Evolutionary conservation across 73 alveolate genomes (phyloP), one percentile per base, ranked within the genome.

Genomic region (Tetrahymena borealis): DNA sequence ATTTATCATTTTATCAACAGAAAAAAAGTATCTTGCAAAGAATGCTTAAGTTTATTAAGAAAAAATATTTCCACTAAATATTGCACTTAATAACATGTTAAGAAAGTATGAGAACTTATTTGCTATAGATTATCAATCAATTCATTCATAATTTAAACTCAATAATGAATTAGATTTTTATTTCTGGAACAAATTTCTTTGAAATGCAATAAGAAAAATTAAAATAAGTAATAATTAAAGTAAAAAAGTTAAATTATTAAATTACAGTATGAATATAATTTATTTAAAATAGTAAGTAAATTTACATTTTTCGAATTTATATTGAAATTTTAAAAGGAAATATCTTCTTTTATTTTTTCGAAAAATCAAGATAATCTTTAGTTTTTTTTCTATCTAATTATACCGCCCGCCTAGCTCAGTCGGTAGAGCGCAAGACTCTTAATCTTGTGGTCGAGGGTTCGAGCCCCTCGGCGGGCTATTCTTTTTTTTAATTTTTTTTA

Each of bases 391-490:
- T 24, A 8, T 1, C 28, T 60, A 24, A 15, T 3, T 60, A 60
- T 60, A 60, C 85, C 85, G 85, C 85, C 85, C 85, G 85, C 85
- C 85, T 60, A 60, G 85, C 85, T 60, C 85, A 60, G 85, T 60
- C 85, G 85, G 85, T 60, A 60, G 85, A 60, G 85, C 85, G 85
- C 85, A 60, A 60, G 85, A 60, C 85, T 60, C 85, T 60, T 60
- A 60, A 60, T 60, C 85, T 60, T 60, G 85, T 60, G 85, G 85
- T 60, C 85, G 85, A 24, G 85, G 85, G 85, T 60, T 60, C 85
- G 85, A 60, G 85, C 38, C 85, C 85, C 85, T 24, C 85, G 85
- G 85, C 79, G 79, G 79, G 79, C 85, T 60, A 18, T 24, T 1
- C 28, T n/a, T 60, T 60, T 60, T 18, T 60, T 60, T 60, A 60